These are phyloP conservation scores for Hymenoscyphus infarciens DNA, from an alignment of 2,329 filamentous ascomycete genomes.

Conservation along the genomic window DNA sequence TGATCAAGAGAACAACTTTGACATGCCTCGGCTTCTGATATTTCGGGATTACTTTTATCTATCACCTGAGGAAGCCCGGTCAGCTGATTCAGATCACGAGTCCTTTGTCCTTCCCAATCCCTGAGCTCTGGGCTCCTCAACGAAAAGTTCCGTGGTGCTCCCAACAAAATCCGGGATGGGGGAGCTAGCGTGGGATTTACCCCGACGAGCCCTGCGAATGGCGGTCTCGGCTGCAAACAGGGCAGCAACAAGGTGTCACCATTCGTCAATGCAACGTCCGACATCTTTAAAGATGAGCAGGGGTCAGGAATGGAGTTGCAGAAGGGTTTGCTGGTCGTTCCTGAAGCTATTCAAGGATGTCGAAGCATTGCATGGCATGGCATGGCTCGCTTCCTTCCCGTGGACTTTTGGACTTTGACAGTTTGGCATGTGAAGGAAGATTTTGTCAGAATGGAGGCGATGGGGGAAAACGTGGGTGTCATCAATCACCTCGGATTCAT, in stretches of 20 bases:
- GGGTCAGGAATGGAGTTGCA: neutral
- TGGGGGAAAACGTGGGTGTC: neutral
- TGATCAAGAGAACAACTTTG: too few species aligned
- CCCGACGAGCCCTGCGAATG: neutral
- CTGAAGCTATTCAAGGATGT: neutral
- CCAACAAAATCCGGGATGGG: too few species aligned
- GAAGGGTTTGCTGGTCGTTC: slow-evolving; percentile 13
- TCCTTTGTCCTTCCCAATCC: too few species aligned
- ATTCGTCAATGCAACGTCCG: slow-evolving; percentile 24
- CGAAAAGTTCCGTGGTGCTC: too few species aligned
- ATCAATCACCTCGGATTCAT: neutral
- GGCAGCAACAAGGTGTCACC: slow-evolving; percentile 5
- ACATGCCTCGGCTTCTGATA: too few species aligned
- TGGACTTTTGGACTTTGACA: neutral
- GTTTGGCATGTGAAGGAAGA: slow-evolving; percentile 2
- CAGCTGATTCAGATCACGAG: too few species aligned
- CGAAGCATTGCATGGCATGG: neutral
- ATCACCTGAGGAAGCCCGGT: too few species aligned
- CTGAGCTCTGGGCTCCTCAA: too few species aligned
- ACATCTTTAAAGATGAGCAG: slow-evolving; percentile 2
- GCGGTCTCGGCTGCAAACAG: neutral
- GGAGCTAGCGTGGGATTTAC: too few species aligned
- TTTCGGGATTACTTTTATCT: too few species aligned
- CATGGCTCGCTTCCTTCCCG: neutral
- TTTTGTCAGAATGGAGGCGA: neutral